Evolutionary conservation across 441 rosid species (phyloP), one percentile per base, ranked within the genome.

Genomic region (Gossypium davidsonii): DNA sequence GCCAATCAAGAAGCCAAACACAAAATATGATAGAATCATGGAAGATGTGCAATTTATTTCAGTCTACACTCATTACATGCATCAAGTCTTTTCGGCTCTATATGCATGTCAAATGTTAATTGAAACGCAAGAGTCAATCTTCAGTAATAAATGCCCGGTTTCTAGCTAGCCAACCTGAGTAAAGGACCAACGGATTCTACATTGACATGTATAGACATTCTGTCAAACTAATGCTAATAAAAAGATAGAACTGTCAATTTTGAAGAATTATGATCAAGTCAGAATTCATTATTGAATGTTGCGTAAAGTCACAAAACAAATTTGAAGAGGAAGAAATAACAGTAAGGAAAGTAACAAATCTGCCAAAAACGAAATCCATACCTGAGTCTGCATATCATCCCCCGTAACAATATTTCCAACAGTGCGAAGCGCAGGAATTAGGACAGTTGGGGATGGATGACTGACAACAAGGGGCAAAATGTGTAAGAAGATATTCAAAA

Each of bases 381-480:
- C 90, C 90, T 86, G 90, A 73, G 90, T 86, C 59, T 83, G 87
- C 72, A 79, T 18, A 80, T 87, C 89, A 76, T 87, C 89, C 44
- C 91, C 91, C 39, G 91, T 85, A 46, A 87, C 89, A 23, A 86
- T 83, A 70, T 88, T 84, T 69, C 91, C 91, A 77, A 88, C 81
- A 0, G 91, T 82, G 64, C 89, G 91, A 66, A 88, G 85, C 20
- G 89, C 89, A 74, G 91, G 91, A 74, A 79, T 72, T 63, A 85
- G 65, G 73, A 87, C 88, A n/a, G 85, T 59, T 31, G 89, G 84
- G 46, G 83, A 84, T 66, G 78, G 83, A 78, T 87, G 89, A 56
- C 91, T 87, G 60, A 48, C 1, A 67, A 23, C 15, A 64, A 49
- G 18, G 73, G 14, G 56, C 57, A 57, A 34, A 55, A 64, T 21